Percentiles rank a stretch among this genome's conserved stretches.
Conservation (phyloP, 768 basidiomycete species). For the Mycena capillaripes region DNA sequence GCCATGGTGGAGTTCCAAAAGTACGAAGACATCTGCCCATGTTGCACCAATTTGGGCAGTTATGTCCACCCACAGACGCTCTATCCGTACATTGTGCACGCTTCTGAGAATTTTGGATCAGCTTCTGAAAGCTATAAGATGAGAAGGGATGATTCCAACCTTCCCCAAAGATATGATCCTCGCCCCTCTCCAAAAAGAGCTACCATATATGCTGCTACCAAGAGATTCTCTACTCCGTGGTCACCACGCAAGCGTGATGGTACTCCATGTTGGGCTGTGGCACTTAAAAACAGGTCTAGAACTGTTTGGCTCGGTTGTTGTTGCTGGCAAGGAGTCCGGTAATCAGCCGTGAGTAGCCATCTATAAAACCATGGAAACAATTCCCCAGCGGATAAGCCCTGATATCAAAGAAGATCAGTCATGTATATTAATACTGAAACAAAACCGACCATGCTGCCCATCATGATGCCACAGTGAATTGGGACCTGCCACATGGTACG, state of each 20-base stretch:
- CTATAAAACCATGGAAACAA: background rate
- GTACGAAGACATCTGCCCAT: slow-evolving; percentile 54
- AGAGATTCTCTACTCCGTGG: background rate
- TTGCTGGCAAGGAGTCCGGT: background rate
- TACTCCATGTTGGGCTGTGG: background rate
- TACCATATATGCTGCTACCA: background rate
- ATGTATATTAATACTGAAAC: background rate
- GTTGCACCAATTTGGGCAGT: slow-evolving; percentile 49
- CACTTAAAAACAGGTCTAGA: background rate
- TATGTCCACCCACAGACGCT: slow-evolving; percentile 55
- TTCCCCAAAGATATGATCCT: background rate
- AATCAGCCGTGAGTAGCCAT: background rate
- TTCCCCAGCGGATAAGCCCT: slow-evolving; percentile 10
- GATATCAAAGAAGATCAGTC: background rate
- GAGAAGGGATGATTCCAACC: background rate
- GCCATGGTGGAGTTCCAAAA: slow-evolving; percentile 46
- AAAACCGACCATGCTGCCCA: background rate
- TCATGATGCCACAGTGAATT: slow-evolving; percentile 53
- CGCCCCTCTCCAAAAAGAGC: background rate
- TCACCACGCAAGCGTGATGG: background rate
- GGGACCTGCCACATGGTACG: slow-evolving; percentile 44
- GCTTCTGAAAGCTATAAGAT: background rate
- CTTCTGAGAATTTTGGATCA: slow-evolving; percentile 39
- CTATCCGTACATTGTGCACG: slow-evolving; percentile 56
- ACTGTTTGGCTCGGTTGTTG: background rate